phyloP scores from a whole-genome alignment of 2,329 filamentous ascomycete genomes.

The Fusarium annulatum region DNA sequence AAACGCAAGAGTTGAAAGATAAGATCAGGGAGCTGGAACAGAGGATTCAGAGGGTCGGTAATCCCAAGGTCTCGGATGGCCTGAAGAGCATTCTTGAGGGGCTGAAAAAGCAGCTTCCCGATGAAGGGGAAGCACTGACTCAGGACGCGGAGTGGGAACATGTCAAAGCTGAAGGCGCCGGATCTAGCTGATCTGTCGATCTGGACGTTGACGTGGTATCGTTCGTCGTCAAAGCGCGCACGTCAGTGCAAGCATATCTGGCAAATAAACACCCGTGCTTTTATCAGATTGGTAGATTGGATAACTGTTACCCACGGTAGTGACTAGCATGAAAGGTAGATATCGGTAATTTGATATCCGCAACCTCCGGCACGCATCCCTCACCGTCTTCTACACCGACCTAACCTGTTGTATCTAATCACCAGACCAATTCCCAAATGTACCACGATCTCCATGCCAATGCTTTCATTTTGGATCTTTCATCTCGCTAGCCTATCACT shows the following conservation, averaged over 20 bases:
- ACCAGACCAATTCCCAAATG: neutral
- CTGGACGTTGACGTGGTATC: neutral
- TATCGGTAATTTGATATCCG: neutral
- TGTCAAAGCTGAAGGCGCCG: neutral
- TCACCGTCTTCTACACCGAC: neutral
- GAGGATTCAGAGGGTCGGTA: constrained; percentile 14
- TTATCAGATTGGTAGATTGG: neutral
- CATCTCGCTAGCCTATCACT: neutral
- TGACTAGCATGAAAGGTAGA: neutral
- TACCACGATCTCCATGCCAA: neutral
- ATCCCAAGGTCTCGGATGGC: constrained; percentile 24
- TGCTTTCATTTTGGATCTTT: neutral
- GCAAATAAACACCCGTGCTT: neutral
- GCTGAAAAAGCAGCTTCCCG: constrained; percentile 17
- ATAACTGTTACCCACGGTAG: neutral
- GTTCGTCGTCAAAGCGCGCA: neutral
- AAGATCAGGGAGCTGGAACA: constrained; percentile 37
- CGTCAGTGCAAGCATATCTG: neutral
- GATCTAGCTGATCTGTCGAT: constrained; percentile 1
- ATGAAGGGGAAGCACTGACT: neutral
- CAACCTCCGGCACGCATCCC: neutral
- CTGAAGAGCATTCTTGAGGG: constrained; percentile 19
- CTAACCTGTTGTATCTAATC: neutral
- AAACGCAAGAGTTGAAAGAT: constrained; percentile 9
- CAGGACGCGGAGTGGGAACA: neutral